A percentile compares a stretch with the other conserved stretches of the same genome.
phyloP scores from a whole-genome alignment of 306 rosid species.

The Sicyos baderoa region DNA sequence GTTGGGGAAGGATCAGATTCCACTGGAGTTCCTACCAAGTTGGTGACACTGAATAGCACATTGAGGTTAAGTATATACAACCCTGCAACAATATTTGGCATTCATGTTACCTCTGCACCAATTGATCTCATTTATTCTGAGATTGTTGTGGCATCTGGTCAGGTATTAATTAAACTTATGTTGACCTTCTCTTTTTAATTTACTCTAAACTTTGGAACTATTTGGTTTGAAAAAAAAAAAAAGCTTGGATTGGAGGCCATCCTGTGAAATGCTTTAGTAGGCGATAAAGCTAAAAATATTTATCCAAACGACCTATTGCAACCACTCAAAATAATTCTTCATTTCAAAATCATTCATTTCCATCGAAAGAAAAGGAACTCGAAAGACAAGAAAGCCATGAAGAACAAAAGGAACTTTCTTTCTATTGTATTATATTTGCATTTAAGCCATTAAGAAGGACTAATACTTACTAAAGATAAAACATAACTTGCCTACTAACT shows the following conservation, averaged over 20 bases:
- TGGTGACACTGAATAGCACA: constrained; percentile 72
- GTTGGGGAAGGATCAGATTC: constrained; percentile 74
- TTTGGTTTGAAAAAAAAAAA: neutral
- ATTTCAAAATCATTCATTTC: no score
- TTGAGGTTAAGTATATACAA: constrained; percentile 57
- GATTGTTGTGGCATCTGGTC: constrained; percentile 71
- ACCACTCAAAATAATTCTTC: no score
- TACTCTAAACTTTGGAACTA: constrained; percentile 7
- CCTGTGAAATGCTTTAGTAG: neutral
- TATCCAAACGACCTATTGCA: no score
- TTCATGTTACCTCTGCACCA: constrained; percentile 69
- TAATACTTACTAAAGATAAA: no score
- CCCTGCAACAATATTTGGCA: constrained; percentile 85
- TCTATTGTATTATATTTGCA: no score
- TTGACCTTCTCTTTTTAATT: neutral
- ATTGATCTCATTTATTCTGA: constrained; percentile 61
- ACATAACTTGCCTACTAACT: no score
- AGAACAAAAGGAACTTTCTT: no score
- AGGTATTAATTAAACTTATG: constrained; percentile 33
- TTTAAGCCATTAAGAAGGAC: no score
- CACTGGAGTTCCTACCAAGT: constrained; percentile 73
- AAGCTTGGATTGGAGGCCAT: neutral
- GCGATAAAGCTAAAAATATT: neutral
- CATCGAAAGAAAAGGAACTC: no score
- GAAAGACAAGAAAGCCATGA: no score